Evolutionary conservation across 805 yeast genomes (phyloP).

Genomic region (Torulaspora indica): DNA sequence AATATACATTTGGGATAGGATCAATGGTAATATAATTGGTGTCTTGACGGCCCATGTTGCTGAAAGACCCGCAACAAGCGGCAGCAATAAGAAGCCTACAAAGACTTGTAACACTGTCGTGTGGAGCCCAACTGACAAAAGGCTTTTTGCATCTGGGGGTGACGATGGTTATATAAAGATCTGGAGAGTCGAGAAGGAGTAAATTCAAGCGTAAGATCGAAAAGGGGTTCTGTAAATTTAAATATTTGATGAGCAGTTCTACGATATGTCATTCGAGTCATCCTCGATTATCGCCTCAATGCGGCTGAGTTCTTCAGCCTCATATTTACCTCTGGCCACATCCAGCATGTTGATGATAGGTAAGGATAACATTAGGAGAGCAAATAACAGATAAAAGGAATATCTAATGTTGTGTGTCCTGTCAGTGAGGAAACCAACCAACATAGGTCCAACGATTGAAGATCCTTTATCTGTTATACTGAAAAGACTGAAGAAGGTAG

Average conservation of each 20-base stretch:
- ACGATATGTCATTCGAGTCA: neutral
- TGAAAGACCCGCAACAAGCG: conserved; percentile 17
- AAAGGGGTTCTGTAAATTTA: neutral
- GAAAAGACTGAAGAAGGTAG: conserved; percentile 69
- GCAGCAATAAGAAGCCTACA: conserved; percentile 23
- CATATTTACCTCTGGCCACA: conserved; percentile 56
- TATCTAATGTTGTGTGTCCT: conserved; percentile 68
- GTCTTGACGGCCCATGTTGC: conserved; percentile 31
- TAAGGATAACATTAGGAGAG: conserved; percentile 49
- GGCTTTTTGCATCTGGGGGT: conserved; percentile 75
- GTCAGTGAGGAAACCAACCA: conserved; percentile 71
- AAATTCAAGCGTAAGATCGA: neutral
- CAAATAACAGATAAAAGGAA: conserved; percentile 60
- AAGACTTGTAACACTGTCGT: conserved; percentile 66
- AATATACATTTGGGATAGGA: conserved; percentile 72
- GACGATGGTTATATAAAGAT: conserved; percentile 71
- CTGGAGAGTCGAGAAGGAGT: conserved; percentile 48
- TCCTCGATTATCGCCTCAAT: conserved; percentile 5
- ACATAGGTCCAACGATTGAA: conserved; percentile 64
- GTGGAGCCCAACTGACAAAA: conserved; percentile 52
- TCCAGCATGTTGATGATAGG: conserved; percentile 54
- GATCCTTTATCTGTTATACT: conserved; percentile 79
- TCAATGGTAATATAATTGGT: conserved; percentile 59
- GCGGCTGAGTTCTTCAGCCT: conserved; percentile 42
- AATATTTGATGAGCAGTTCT: neutral